Conservation (phyloP, 345 rosid genomes). For the Schrenkiella parvula region DNA sequence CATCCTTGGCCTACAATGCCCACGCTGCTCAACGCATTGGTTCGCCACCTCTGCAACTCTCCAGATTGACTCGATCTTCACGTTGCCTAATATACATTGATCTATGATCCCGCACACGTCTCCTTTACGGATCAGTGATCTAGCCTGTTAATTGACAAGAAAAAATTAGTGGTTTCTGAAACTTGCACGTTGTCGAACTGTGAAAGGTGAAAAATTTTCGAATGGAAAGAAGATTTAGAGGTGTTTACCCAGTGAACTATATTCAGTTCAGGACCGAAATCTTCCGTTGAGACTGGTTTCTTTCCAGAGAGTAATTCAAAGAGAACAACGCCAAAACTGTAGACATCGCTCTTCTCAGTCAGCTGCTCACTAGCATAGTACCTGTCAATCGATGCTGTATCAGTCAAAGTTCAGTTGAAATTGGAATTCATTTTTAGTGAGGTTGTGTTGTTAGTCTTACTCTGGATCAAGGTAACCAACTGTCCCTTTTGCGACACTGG, state of each 20-base stretch:
- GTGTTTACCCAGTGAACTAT: constrained; percentile 87
- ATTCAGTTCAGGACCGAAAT: constrained; percentile 79
- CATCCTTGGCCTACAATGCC: constrained; percentile 73
- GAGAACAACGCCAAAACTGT: constrained; percentile 97
- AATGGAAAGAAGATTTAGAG: background rate
- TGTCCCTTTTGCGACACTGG: constrained; percentile 92
- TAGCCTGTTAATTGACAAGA: constrained; percentile 51
- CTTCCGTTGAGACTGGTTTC: constrained; percentile 79
- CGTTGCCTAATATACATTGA: constrained; percentile 49
- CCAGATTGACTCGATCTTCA: constrained; percentile 85
- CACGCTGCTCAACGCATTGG: constrained; percentile 78
- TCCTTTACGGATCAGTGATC: constrained; percentile 77
- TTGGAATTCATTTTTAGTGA: background rate
- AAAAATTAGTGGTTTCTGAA: background rate
- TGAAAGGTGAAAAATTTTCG: background rate
- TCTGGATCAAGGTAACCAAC: constrained; percentile 97
- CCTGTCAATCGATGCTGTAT: constrained; percentile 37
- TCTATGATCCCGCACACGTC: constrained; percentile 74
- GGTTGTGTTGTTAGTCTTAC: constrained; percentile 42
- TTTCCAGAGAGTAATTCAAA: constrained; percentile 86
- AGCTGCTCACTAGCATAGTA: constrained; percentile 85
- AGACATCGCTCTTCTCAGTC: constrained; percentile 96
- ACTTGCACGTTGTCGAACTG: background rate
- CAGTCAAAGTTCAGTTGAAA: background rate
- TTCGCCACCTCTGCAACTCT: constrained; percentile 80